Evolutionary conservation across 352 stramenopile genomes (phyloP), one percentile per base, ranked within the genome.

Genomic region (Peronospora tabacina): DNA sequence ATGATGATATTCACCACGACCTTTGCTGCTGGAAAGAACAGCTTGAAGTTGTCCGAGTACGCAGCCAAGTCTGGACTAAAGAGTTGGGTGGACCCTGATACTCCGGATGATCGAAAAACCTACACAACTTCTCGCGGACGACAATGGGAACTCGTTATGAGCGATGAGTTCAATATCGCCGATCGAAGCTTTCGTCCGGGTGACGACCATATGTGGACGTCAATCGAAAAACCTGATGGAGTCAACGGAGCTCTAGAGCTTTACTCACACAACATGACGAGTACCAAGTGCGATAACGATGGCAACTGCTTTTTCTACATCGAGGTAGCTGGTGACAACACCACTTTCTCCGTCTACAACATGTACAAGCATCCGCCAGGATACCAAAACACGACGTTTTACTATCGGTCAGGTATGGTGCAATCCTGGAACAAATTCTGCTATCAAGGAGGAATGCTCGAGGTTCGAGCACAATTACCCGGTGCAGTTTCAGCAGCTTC

Each of bases 401-500:
- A 61, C 60, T 72, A 72, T 15, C 71, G 72, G 15, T 81, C 78
- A n/a, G 91, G 74, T 1, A 94, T 96, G 85, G 45, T 97, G 1
- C 86, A 96, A 55, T 80, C 66, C 2, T 97, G 89, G 89, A 95
- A 96, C 61, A 96, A 96, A 36, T 97, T 97, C 58, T 97, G 89
- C 60, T 95, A 95, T 54, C 90, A 92, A 42, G 89, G 89, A 17
- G 90, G 90, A 4, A 95, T 97, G 50, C 55, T 98, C 15, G 91
- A 98, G 61, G 87, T 97, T 15, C 61, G 78, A 29, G 80, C 90
- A 0, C 82, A 94, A 51, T 69, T 98, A 2, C 93, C 93, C 0
- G 93, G 91, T 19, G 46, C 48, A 13, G 66, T 77, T 56, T 69
- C 72, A 5, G 75, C 78, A 10, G 63, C 65, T 3, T 78, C 71